phyloP scores from a whole-genome alignment of 257 asterid species.

The Lithospermum erythrorhizon region DNA sequence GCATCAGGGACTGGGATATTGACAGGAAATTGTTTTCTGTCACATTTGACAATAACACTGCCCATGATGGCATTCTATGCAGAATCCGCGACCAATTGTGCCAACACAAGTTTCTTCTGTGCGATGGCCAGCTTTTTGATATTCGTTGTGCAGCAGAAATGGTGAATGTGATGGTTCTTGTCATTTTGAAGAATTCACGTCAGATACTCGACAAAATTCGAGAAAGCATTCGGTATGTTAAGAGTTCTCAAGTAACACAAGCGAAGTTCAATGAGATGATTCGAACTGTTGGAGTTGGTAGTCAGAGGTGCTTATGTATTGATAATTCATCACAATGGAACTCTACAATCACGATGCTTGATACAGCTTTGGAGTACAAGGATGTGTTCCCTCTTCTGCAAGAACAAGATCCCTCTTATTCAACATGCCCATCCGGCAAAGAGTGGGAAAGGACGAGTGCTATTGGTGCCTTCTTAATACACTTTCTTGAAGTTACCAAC shows the following conservation, averaged over 20 bases:
- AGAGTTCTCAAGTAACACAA: conserved; percentile 46
- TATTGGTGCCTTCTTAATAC: conserved; percentile 55
- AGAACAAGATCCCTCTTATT: conserved; percentile 54
- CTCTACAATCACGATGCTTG: conserved; percentile 79
- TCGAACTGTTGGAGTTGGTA: conserved; percentile 41
- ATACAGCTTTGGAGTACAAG: conserved; percentile 60
- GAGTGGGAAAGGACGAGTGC: conserved; percentile 80
- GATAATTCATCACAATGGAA: conserved; percentile 69
- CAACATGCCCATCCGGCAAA: conserved; percentile 39
- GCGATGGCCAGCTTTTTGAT: conserved; percentile 85
- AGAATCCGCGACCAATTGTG: conserved; percentile 68
- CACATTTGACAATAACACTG: conserved; percentile 48
- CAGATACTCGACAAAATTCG: conserved; percentile 62
- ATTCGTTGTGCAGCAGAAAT: conserved; percentile 81
- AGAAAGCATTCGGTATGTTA: conserved; percentile 54
- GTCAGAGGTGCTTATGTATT: conserved; percentile 36
- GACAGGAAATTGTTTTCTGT: conserved; percentile 76
- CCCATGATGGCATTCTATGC: conserved; percentile 49
- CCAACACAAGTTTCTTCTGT: conserved; percentile 64
- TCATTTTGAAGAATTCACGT: conserved; percentile 50
- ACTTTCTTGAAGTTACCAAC: conserved; percentile 65
- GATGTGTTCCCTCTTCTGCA: conserved; percentile 62
- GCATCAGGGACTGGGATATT: conserved; percentile 70
- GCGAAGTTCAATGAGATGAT: conserved; percentile 74
- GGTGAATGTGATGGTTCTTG: conserved; percentile 67